Evolutionary conservation across 1,139 yeast species (phyloP).

Genomic region (Lodderomyces orthopsilosis): DNA sequence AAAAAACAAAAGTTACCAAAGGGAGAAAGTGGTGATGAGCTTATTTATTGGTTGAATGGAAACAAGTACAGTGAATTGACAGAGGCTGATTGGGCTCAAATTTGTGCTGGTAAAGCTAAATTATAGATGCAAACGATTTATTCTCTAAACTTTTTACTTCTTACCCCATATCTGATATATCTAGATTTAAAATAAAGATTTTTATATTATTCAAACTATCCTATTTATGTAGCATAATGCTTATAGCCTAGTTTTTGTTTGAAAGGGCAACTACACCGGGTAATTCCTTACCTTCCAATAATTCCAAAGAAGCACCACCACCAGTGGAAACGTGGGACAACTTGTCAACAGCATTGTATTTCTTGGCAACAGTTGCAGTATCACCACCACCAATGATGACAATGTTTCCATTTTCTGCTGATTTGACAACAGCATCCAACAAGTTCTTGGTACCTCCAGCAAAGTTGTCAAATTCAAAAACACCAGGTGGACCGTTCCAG

Average conservation of each 20-base stretch:
- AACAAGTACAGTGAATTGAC: constrained; percentile 57
- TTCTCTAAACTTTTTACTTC: not conserved
- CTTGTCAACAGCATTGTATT: constrained; percentile 91
- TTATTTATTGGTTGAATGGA: constrained; percentile 68
- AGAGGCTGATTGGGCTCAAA: constrained; percentile 56
- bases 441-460: constrained; percentile 86
- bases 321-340: constrained; percentile 97
- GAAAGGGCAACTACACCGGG: constrained; percentile 95
- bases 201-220: no score
- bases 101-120: constrained; percentile 41
- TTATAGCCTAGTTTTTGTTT: constrained; percentile 41
- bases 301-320: constrained; percentile 98
- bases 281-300: constrained; percentile 94
- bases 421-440: constrained; percentile 81
- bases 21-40: constrained; percentile 59
- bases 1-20: constrained; percentile 76
- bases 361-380: constrained; percentile 98
- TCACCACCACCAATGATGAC: constrained; percentile 99
- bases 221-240: not conserved
- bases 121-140: constrained; percentile 18
- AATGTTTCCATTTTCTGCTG: constrained; percentile 85
- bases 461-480: constrained; percentile 89
- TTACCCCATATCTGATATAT: not conserved
- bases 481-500: constrained; percentile 99
- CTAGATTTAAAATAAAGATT: no score